Percentiles rank a stretch among this genome's conserved stretches.
Conservation (phyloP, 164 flowering plant genomes). For the Vitis rupestris region DNA sequence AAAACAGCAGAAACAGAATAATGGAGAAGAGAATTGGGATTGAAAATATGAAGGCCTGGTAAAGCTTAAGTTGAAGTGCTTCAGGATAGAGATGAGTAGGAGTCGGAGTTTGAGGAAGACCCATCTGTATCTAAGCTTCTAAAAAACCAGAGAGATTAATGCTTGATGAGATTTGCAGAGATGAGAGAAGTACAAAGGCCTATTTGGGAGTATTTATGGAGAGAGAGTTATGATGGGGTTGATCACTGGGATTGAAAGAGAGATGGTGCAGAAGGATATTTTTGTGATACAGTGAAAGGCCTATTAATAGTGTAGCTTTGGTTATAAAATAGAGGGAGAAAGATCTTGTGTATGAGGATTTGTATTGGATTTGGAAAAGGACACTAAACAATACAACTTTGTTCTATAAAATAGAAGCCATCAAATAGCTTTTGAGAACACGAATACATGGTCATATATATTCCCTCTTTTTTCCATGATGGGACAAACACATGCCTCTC, state of each 20-base stretch:
- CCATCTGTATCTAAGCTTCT: conserved; percentile 28
- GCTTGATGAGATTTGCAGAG: background rate
- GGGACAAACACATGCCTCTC: conserved; percentile 22
- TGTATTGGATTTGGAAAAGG: background rate
- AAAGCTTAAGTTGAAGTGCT: conserved; percentile 70
- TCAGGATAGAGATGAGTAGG: conserved; percentile 66
- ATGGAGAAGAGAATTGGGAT: conserved; percentile 76
- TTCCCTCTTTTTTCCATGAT: conserved; percentile 18
- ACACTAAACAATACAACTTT: background rate
- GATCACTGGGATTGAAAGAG: conserved; percentile 5
- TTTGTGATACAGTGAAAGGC: too few species aligned
- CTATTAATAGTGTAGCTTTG: background rate
- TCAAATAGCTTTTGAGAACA: conserved; percentile 9
- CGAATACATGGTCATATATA: conserved; percentile 15
- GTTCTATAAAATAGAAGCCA: conserved; percentile 1
- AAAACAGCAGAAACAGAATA: conserved; percentile 67
- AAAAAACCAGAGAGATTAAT: background rate
- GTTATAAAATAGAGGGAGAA: background rate
- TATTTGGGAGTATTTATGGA: conserved; percentile 23
- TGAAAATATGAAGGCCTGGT: conserved; percentile 83
- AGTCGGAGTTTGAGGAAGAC: conserved; percentile 39
- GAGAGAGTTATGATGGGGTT: background rate
- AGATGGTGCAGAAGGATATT: conserved; percentile 4
- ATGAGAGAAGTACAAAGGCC: conserved; percentile 4
- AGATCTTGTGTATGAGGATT: conserved; percentile 1